Base-by-base conservation (phyloP, 352 stramenopile genomes). In the Phytophthora sp. region DNA sequence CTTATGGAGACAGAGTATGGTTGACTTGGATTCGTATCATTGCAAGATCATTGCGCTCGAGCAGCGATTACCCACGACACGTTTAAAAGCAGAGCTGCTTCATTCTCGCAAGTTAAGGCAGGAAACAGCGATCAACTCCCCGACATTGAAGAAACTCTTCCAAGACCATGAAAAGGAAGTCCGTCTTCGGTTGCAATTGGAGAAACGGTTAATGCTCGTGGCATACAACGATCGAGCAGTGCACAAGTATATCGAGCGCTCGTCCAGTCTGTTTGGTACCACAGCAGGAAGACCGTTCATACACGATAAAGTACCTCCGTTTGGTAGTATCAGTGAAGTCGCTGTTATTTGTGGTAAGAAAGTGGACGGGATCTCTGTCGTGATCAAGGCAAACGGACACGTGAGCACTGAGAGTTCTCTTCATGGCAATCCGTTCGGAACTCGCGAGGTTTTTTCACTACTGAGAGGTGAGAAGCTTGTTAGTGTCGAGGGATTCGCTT, bases 111-210 rank as follows among this genome's bases (percentile, higher is more conserved):
- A 55, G 6, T 38, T 73, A 11, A 59, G 83, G 15, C 76, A 77
- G 41, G 58, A 83, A 12, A 63, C 67, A 0, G 78, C 78, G 1
- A 85, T 70, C 3, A 79, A 76, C 1, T 79, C 78, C 0, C 86
- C 86, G 24, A 91, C 86, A 11, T 72, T 94, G 31, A 94, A 94
- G 60, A 81, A 90, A 46, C 66, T 88, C 15, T 90, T 93, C 62
- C 69, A 86, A 49, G 52, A 66, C 18, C 84, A 94, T 50, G 82
- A 88, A 29, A 69, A 78, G 1, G 79, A 89, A 39, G 76, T 91
- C 1, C 76, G 79, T 6, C 59, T 76, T 23, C 74, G 84, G 0
- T 52, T 94, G n/a, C 74, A 66, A 47, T 70, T 93, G 23, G 86
- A 94, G 63, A 88, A 85, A 23, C 84, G 84, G 0, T 69, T 94